These are phyloP conservation scores for Colletotrichum nymphaeae DNA, from an alignment of 2,329 filamentous ascomycete species.

Conservation along the genomic window DNA sequence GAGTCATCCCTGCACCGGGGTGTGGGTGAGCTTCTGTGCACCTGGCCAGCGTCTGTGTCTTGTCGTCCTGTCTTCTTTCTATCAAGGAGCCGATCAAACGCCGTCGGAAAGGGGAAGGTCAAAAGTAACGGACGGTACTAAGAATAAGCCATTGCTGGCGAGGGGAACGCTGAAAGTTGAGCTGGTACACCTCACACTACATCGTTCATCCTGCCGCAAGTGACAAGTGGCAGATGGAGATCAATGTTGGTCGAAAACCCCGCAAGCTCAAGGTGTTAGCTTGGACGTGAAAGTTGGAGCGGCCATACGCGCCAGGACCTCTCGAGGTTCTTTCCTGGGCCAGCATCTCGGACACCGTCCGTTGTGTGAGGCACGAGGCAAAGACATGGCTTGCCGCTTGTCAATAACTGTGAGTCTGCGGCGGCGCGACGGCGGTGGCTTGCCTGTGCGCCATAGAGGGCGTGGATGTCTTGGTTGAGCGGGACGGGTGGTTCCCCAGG, in stretches of 20 bases:
- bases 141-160: constrained; percentile 33
- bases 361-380: constrained; percentile 8
- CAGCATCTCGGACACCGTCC: constrained; percentile 27
- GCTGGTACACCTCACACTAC: constrained; percentile 7
- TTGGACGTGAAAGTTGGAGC: background rate
- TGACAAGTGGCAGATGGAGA: constrained; percentile 26
- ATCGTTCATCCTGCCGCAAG: constrained; percentile 29
- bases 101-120: constrained; percentile 22
- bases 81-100: constrained; percentile 33
- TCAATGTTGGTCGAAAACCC: constrained; percentile 23
- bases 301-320: constrained; percentile 7
- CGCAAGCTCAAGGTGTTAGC: constrained; percentile 8
- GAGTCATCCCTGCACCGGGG: constrained; percentile 7
- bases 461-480: background rate
- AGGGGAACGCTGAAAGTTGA: constrained; percentile 23
- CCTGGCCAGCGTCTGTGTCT: background rate
- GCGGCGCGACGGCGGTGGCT: background rate
- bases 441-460: background rate
- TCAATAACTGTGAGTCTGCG: background rate
- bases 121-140: constrained; percentile 15
- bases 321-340: constrained; percentile 5
- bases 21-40: constrained; percentile 1
- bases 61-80: constrained; percentile 32
- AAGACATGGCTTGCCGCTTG: constrained; percentile 1
- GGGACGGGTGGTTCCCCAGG: background rate